phyloP scores from a whole-genome alignment of 805 yeast genomes.

The Blastobotrys muscicola region DNA sequence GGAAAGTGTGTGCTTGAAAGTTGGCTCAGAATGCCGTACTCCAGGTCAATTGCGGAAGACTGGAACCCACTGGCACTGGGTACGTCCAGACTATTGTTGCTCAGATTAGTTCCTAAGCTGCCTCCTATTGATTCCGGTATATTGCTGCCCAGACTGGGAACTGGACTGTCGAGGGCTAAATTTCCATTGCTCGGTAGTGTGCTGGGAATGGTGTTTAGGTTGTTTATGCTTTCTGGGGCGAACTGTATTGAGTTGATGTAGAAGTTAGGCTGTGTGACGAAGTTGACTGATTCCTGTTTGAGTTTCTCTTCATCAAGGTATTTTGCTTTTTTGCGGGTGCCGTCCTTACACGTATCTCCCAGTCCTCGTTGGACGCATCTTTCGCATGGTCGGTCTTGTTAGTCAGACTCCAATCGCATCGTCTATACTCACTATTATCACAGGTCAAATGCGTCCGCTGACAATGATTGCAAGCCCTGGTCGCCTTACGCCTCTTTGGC shows the following conservation, averaged over 20 bases:
- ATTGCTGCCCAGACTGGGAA: neutral
- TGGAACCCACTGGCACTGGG: constrained; percentile 16
- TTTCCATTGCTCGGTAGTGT: neutral
- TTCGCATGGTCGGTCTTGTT: constrained; percentile 58
- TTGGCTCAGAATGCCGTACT: constrained; percentile 27
- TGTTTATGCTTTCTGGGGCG: neutral
- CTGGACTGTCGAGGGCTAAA: too few species aligned
- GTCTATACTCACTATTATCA: constrained; percentile 38
- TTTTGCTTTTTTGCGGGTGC: constrained; percentile 80
- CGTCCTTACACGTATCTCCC: constrained; percentile 68
- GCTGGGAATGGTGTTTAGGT: neutral
- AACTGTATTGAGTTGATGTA: neutral
- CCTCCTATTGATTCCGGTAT: neutral
- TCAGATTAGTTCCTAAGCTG: neutral
- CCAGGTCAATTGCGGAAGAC: constrained; percentile 28
- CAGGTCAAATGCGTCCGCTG: constrained; percentile 89
- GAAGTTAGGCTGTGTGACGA: neutral
- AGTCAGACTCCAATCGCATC: constrained; percentile 1
- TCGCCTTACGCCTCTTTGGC: constrained; percentile 53
- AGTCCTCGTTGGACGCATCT: constrained; percentile 68
- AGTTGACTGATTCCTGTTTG: constrained; percentile 5
- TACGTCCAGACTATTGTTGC: neutral
- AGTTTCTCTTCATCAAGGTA: constrained; percentile 58
- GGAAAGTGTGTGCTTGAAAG: constrained; percentile 19
- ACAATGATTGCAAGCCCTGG: constrained; percentile 86